Base-by-base conservation (phyloP, 2,329 filamentous ascomycete genomes). In the Microthyrium microscopicum region DNA sequence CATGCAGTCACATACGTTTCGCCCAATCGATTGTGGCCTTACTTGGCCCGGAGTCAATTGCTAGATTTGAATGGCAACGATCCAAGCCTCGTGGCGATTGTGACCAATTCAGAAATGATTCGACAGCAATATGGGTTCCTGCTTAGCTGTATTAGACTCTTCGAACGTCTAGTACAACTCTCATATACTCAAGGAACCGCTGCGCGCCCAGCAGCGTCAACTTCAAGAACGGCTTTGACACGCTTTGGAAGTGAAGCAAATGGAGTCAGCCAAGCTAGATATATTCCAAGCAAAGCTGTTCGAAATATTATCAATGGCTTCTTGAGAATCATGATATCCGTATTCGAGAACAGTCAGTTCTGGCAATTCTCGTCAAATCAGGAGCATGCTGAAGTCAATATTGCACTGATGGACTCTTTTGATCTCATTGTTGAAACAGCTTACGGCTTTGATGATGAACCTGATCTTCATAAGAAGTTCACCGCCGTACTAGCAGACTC, bases 11-110 rank as follows among this genome's bases (percentile, higher is more conserved):
- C 89, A 18, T 64, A 67, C 7, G 44, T 78, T n/a, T 71, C 77
- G 33, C 87, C 89, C 1, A 79, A 78, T 36, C 68, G 85, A 39
- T 74, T 93, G 5, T 95, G 89, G 85, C 84, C 87, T 3, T 81
- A 87, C 50, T 67, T 98, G 45, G 73, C 77, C 3, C 73, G 82
- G 37, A 91, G 82, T 51, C 73, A 76, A 40, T 61, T 98, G 13
- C 63, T 98, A 29, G 78, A 79, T 43, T 70, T 74, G 5, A 76
- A 83, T 42, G 75, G 80, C 7, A 76, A 75, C 40, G 75, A 75
- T 11, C 81, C 83, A 8, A 75, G 78, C 39, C 66, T 98, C 39
- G 71, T 76, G 25, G 73, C 73, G 31, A 74, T 95, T 33, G 70
- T 91, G 3, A 80, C 80, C n/a, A 76, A 73, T 17, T 70, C 84